These are phyloP conservation scores for Bipolaris gigantea DNA, from an alignment of 2,329 filamentous ascomycete genomes.

Conservation along the genomic window DNA sequence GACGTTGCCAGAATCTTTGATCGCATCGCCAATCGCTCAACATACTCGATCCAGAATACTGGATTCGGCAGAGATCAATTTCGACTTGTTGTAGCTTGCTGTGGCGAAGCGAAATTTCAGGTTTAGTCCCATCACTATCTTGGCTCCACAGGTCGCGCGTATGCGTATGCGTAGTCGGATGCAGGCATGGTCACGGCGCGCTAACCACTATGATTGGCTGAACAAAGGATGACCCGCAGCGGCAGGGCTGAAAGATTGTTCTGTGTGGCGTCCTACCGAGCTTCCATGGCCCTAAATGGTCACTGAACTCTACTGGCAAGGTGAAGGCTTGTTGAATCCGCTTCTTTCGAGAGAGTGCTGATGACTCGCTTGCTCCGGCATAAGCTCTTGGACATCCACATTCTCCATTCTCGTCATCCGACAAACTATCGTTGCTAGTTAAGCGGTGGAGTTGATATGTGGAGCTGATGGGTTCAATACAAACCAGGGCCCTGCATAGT, in stretches of 20 bases:
- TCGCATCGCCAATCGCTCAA: constrained; percentile 7
- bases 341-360: not conserved
- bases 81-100: not conserved
- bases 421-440: not conserved
- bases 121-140: not conserved
- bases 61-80: not conserved
- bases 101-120: constrained; percentile 8
- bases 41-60: not conserved
- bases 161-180: not conserved
- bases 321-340: not conserved
- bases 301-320: not conserved
- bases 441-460: not conserved
- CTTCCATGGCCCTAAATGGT: not conserved
- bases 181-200: constrained; percentile 3
- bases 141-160: constrained; percentile 4
- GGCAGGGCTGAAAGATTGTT: not conserved
- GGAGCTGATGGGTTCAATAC: not conserved
- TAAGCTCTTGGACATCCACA: not conserved
- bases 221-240: not conserved
- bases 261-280: not conserved
- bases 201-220: not conserved
- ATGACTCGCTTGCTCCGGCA: not conserved
- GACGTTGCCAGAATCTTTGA: not conserved
- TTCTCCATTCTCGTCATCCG: too few species aligned
- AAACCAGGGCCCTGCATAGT: not conserved